Percentiles rank a stretch among this genome's conserved stretches.
Evolutionary conservation across 805 yeast genomes (phyloP).

Genomic region (Torulaspora delbrueckii): DNA sequence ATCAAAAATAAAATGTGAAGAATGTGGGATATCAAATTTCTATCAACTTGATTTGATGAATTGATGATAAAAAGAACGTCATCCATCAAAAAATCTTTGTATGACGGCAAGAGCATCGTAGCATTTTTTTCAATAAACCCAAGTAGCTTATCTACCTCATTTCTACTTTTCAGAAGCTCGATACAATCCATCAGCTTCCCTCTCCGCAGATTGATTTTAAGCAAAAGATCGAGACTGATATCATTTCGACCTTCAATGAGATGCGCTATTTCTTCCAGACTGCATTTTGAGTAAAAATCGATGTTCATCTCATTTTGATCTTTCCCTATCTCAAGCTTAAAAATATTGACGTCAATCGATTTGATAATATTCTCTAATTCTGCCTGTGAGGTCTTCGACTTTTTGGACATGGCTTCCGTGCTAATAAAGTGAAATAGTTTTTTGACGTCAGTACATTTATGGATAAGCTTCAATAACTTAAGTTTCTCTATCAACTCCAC

Average conservation of each 20-base stretch:
- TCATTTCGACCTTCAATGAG: constrained; percentile 8
- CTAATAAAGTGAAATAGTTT: constrained; percentile 10
- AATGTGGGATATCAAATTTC: constrained; percentile 3
- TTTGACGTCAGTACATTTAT: constrained; percentile 20
- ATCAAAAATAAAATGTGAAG: constrained; percentile 12
- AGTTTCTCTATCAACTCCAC: constrained; percentile 19
- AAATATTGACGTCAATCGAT: constrained; percentile 26
- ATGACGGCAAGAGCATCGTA: constrained; percentile 12
- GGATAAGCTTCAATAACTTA: constrained; percentile 24
- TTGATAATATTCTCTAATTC: constrained; percentile 22
- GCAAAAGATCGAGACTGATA: constrained; percentile 8
- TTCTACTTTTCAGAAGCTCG: constrained; percentile 9
- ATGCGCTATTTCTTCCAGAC: constrained; percentile 18
- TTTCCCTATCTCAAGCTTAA: constrained; percentile 7
- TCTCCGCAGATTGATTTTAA: constrained; percentile 16
- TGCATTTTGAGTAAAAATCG: constrained; percentile 15
- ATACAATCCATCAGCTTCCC: constrained; percentile 16
- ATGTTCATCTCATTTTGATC: constrained; percentile 11
- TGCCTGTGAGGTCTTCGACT: constrained; percentile 1
- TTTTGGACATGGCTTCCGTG: constrained; percentile 1
- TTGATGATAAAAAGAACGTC: constrained; percentile 18
- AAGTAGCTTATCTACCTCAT: constrained; percentile 6
- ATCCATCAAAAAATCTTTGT: constrained; percentile 10
- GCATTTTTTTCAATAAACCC: constrained; percentile 11
- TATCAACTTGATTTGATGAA: constrained; percentile 1